These are phyloP conservation scores for Taphrina wiesneri DNA, from an alignment of 1,139 yeast genomes.

Conservation along the genomic window DNA sequence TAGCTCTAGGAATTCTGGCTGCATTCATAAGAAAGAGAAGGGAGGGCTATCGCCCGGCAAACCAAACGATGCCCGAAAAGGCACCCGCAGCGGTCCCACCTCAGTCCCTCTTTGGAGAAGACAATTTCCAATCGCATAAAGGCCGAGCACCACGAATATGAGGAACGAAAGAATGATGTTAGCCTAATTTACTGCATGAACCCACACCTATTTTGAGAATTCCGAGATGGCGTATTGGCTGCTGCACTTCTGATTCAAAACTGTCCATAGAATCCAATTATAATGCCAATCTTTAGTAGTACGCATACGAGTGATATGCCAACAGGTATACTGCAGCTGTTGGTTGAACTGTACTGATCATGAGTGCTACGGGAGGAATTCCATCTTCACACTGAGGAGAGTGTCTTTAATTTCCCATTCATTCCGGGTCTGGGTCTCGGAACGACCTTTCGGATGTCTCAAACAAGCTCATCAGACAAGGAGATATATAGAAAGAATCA, in stretches of 20 bases:
- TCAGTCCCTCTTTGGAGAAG: slow-evolving; percentile 19
- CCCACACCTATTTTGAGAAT: background rate
- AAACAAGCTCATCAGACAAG: background rate
- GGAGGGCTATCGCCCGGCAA: slow-evolving; percentile 46
- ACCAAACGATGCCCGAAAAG: slow-evolving; percentile 17
- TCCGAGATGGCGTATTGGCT: background rate
- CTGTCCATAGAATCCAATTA: background rate
- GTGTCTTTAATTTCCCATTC: background rate
- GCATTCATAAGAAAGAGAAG: slow-evolving; percentile 54
- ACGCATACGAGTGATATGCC: no score
- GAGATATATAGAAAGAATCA: background rate
- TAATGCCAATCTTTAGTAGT: background rate
- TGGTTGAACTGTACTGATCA: no score
- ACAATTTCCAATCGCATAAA: slow-evolving; percentile 17
- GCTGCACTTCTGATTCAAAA: background rate
- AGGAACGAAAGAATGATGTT: background rate
- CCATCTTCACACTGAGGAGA: no score
- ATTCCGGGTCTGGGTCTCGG: background rate
- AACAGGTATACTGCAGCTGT: no score
- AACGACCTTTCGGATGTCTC: background rate
- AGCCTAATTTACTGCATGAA: background rate
- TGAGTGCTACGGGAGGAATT: no score
- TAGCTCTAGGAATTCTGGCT: slow-evolving; percentile 62
- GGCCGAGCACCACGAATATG: slow-evolving; percentile 7
- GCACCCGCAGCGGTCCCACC: slow-evolving; percentile 7